Evolutionary conservation across 805 yeast species (phyloP).

Genomic region (Blastobotrys muscicola): DNA sequence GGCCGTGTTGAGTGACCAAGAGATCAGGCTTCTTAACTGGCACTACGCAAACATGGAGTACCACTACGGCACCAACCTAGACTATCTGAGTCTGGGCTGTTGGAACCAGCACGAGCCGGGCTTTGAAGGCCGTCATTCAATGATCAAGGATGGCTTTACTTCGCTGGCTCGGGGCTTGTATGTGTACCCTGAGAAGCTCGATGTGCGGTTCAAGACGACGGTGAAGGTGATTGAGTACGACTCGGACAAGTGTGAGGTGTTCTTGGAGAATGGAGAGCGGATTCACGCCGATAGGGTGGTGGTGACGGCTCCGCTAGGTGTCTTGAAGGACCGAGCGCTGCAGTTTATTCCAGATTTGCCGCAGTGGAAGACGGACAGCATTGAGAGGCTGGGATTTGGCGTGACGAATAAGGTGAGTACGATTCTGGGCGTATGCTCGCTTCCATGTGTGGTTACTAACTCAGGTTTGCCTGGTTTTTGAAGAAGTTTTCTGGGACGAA

Average conservation of each 20-base stretch:
- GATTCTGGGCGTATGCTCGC: neutral
- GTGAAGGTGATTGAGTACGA: slow-evolving; percentile 31
- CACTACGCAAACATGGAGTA: slow-evolving; percentile 34
- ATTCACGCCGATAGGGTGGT: slow-evolving; percentile 32
- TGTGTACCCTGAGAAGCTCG: slow-evolving; percentile 30
- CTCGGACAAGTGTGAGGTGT: slow-evolving; percentile 25
- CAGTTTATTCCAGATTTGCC: slow-evolving; percentile 36
- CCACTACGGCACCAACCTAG: slow-evolving; percentile 27
- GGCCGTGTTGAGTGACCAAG: slow-evolving; percentile 27
- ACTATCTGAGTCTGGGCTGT: slow-evolving; percentile 27
- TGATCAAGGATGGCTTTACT: slow-evolving; percentile 30
- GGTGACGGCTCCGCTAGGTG: slow-evolving; percentile 34
- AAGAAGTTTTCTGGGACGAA: slow-evolving; percentile 32
- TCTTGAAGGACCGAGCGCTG: slow-evolving; percentile 29
- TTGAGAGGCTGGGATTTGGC: slow-evolving; percentile 32
- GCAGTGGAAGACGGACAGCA: slow-evolving; percentile 31
- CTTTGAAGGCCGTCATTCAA: slow-evolving; percentile 32
- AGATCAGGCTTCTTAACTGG: slow-evolving; percentile 31
- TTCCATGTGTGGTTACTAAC: neutral
- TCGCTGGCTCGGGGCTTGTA: slow-evolving; percentile 30
- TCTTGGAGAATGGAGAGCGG: slow-evolving; percentile 32
- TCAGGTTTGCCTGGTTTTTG: slow-evolving; percentile 28
- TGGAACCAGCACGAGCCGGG: slow-evolving; percentile 36
- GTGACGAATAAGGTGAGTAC: slow-evolving; percentile 28
- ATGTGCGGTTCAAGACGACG: slow-evolving; percentile 31